Percentiles rank a stretch among this genome's conserved stretches.
phyloP scores from a whole-genome alignment of 2,329 filamentous ascomycete genomes.

The Emericellopsis cladophorae region DNA sequence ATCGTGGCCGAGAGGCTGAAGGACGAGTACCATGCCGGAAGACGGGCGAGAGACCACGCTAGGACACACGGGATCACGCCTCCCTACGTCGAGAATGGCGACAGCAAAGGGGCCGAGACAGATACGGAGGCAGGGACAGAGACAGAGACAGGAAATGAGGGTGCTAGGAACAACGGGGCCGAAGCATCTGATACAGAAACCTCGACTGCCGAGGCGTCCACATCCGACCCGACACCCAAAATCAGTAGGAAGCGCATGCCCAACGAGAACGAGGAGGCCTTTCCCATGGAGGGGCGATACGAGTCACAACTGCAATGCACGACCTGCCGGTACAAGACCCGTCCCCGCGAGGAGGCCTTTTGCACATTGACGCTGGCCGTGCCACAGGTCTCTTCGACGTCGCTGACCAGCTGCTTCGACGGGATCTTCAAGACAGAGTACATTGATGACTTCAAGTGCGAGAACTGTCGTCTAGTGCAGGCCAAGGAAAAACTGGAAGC shows the following conservation, averaged over 20 bases:
- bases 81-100: not conserved
- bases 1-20: constrained; percentile 83
- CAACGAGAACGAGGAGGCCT: constrained; percentile 51
- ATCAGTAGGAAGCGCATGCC: constrained; percentile 6
- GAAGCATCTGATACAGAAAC: constrained; percentile 7
- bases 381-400: constrained; percentile 68
- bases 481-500: constrained; percentile 52
- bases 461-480: constrained; percentile 78
- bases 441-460: constrained; percentile 95
- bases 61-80: constrained; percentile 14
- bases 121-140: not conserved
- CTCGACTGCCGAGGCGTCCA: constrained; percentile 5
- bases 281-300: constrained; percentile 82
- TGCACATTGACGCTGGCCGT: constrained; percentile 88
- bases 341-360: constrained; percentile 71
- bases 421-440: constrained; percentile 88
- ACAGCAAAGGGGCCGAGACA: not conserved
- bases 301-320: constrained; percentile 94
- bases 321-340: constrained; percentile 81
- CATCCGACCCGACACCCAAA: not conserved
- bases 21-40: constrained; percentile 85
- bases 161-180: not conserved
- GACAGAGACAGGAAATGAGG: constrained; percentile 1
- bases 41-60: constrained; percentile 54
- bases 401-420: constrained; percentile 81